These are phyloP conservation scores for Aspergillus sclerotialis DNA, from an alignment of 2,329 filamentous ascomycete genomes.

Conservation along the genomic window DNA sequence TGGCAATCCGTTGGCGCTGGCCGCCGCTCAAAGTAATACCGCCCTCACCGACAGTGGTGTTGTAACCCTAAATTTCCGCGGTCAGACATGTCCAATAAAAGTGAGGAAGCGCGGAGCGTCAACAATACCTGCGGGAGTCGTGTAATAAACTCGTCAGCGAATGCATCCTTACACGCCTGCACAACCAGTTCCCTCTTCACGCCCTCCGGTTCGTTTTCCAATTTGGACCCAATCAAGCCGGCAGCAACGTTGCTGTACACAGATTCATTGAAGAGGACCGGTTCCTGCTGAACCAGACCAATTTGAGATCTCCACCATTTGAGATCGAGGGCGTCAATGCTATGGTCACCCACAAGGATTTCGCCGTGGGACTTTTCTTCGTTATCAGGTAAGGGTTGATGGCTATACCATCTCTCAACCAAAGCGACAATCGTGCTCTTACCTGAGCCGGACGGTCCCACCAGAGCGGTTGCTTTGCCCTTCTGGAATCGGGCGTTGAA, in stretches of 20 bases:
- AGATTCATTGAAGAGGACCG: conserved; percentile 61
- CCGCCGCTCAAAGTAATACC: conserved; percentile 68
- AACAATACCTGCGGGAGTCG: conserved; percentile 43
- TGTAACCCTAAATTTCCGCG: conserved; percentile 55
- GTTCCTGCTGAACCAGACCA: conserved; percentile 62
- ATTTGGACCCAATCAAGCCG: conserved; percentile 41
- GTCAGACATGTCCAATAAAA: neutral
- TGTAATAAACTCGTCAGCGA: conserved; percentile 63
- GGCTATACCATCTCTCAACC: conserved; percentile 38
- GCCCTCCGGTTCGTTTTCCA: conserved; percentile 24
- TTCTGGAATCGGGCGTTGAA: conserved; percentile 26
- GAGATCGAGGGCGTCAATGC: conserved; percentile 52
- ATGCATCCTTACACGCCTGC: conserved; percentile 60
- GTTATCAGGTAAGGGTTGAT: conserved; percentile 8
- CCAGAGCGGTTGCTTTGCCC: conserved; percentile 36
- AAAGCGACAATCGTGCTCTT: conserved; percentile 41
- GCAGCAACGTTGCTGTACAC: conserved; percentile 57
- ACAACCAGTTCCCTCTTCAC: conserved; percentile 46
- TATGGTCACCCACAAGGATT: conserved; percentile 48
- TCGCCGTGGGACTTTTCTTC: conserved; percentile 31
- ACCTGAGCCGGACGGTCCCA: conserved; percentile 39
- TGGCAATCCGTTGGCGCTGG: conserved; percentile 71
- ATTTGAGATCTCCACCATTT: conserved; percentile 55
- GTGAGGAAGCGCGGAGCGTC: neutral
- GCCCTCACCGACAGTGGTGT: conserved; percentile 68